These are phyloP conservation scores for Wickerhamiella allomyrinae DNA, from an alignment of 805 yeast genomes.

Conservation along the genomic window DNA sequence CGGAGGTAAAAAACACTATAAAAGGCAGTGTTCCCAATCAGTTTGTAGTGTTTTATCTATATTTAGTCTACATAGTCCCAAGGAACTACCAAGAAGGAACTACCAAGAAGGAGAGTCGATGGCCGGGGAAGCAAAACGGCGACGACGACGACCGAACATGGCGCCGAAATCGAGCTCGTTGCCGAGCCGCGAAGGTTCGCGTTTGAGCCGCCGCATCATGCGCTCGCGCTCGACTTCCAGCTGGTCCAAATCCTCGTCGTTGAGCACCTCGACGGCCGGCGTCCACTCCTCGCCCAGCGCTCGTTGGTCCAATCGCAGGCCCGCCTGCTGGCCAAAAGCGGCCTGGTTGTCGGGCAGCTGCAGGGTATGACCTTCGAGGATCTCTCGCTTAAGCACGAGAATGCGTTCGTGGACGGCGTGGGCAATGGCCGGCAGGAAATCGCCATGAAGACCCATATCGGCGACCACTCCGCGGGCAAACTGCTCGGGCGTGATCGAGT, in stretches of 20 bases:
- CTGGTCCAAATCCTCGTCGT: slow-evolving; percentile 87
- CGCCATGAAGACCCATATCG: slow-evolving; percentile 73
- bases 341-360: slow-evolving; percentile 42
- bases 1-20: no score
- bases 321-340: slow-evolving; percentile 47
- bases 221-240: slow-evolving; percentile 92
- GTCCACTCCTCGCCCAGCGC: slow-evolving; percentile 72
- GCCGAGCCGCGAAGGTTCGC: slow-evolving; percentile 71
- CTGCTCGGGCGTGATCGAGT: slow-evolving; percentile 54
- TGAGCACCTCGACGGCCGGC: slow-evolving; percentile 72
- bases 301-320: slow-evolving; percentile 60
- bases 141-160: slow-evolving; percentile 22
- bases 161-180: slow-evolving; percentile 33
- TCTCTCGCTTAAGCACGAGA: slow-evolving; percentile 63
- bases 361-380: slow-evolving; percentile 51
- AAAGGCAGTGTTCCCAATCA: no score
- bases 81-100: neutral
- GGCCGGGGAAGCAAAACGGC: slow-evolving; percentile 15
- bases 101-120: slow-evolving; percentile 8
- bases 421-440: slow-evolving; percentile 80
- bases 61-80: no score
- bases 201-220: slow-evolving; percentile 76
- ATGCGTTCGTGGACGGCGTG: slow-evolving; percentile 74
- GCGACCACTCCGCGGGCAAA: slow-evolving; percentile 73
- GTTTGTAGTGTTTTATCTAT: no score